Conservation (phyloP, 2,329 filamentous ascomycete genomes). For the Trichoderma guizhouense region DNA sequence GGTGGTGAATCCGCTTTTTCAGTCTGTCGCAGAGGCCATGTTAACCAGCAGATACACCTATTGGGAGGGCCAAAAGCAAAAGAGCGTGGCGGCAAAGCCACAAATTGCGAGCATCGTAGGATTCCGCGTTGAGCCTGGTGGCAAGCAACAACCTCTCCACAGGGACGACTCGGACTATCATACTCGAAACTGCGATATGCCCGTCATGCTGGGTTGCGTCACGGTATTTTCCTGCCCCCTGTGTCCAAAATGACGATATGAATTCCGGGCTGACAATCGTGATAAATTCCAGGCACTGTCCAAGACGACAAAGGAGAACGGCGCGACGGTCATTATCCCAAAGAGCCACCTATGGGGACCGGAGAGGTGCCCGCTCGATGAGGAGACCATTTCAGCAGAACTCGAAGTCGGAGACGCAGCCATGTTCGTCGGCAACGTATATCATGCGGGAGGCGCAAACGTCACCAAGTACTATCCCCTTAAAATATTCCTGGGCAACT, state of each 20-base stretch:
- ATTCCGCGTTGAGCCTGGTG: constrained; percentile 39
- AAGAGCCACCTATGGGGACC: constrained; percentile 40
- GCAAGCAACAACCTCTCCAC: constrained; percentile 38
- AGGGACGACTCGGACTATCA: constrained; percentile 34
- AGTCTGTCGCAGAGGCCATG: constrained; percentile 33
- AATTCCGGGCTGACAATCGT: not conserved
- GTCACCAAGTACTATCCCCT: constrained; percentile 24
- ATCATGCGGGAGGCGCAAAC: constrained; percentile 41
- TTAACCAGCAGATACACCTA: constrained; percentile 36
- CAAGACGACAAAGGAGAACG: constrained; percentile 40
- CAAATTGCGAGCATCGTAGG: constrained; percentile 36
- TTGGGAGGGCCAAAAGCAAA: constrained; percentile 34
- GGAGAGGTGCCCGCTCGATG: constrained; percentile 34
- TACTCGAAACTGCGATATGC: constrained; percentile 32
- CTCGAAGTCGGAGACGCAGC: constrained; percentile 39
- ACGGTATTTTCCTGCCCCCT: constrained; percentile 19
- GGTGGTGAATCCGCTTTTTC: constrained; percentile 34
- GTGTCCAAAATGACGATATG: not conserved
- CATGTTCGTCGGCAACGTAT: constrained; percentile 38
- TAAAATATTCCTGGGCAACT: not conserved
- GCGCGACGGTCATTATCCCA: constrained; percentile 40
- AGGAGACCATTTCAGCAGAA: constrained; percentile 39
- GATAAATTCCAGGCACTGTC: constrained; percentile 30
- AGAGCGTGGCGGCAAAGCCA: constrained; percentile 34
- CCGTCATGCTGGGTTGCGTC: constrained; percentile 37